These are phyloP conservation scores for Colletotrichum brevisporum DNA, from an alignment of 2,329 filamentous ascomycete genomes.

Conservation along the genomic window DNA sequence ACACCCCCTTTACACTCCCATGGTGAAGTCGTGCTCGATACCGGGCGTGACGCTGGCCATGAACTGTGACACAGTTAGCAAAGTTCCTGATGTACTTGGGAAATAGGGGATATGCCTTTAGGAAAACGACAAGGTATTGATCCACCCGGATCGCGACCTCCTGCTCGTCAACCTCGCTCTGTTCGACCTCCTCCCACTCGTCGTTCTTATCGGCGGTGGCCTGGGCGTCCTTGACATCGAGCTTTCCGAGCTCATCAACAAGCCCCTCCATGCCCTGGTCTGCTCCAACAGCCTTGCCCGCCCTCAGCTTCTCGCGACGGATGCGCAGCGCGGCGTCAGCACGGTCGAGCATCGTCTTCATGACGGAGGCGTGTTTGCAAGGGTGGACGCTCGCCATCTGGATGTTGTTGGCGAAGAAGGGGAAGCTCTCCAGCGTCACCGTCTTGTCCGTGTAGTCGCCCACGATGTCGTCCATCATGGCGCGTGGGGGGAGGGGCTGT, in stretches of 20 bases:
- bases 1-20: conserved; percentile 78
- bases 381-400: conserved; percentile 98
- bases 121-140: conserved; percentile 88
- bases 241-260: conserved; percentile 82
- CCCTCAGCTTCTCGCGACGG: conserved; percentile 83
- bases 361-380: conserved; percentile 96
- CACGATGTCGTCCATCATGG: conserved; percentile 97
- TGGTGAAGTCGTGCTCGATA: conserved; percentile 98
- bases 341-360: conserved; percentile 97
- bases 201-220: conserved; percentile 64
- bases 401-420: conserved; percentile 89
- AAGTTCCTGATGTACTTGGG: neutral
- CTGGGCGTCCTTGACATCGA: conserved; percentile 70
- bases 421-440: conserved; percentile 97
- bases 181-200: conserved; percentile 77
- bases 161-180: conserved; percentile 73
- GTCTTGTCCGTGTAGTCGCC: conserved; percentile 99
- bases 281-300: conserved; percentile 63
- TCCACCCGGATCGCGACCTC: conserved; percentile 89
- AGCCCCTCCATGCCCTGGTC: conserved; percentile 83
- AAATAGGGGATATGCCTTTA: conserved; percentile 74
- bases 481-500: conserved; percentile 83
- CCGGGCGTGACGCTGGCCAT: conserved; percentile 93
- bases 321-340: conserved; percentile 94
- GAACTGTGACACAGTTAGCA: conserved; percentile 63